Conservation (phyloP, 2,329 filamentous ascomycete genomes). For the Phialemoniopsis sp. region DNA sequence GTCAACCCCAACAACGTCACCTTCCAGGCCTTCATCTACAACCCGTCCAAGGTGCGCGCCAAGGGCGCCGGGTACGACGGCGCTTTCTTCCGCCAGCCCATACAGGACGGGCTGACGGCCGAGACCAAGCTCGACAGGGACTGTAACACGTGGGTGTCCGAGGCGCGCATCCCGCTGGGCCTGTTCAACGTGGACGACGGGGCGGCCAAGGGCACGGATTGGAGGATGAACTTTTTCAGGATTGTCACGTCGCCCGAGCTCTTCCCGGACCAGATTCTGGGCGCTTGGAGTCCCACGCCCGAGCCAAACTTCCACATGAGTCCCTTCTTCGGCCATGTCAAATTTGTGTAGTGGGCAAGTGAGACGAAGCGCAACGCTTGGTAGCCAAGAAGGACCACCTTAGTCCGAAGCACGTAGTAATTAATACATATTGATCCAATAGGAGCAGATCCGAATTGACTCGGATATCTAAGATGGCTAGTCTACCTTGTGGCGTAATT, state of each 20-base stretch:
- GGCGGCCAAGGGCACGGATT: constrained; percentile 34
- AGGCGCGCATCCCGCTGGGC: constrained; percentile 36
- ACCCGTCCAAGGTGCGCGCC: constrained; percentile 39
- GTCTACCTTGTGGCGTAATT: too few species aligned
- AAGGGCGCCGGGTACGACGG: constrained; percentile 36
- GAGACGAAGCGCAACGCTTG: constrained; percentile 12
- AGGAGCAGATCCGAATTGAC: too few species aligned
- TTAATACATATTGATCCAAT: too few species aligned
- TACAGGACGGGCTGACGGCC: constrained; percentile 34
- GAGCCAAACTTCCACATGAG: constrained; percentile 44
- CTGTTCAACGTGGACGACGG: constrained; percentile 44
- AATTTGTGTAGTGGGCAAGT: constrained; percentile 19
- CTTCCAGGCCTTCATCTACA: constrained; percentile 47
- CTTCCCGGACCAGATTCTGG: constrained; percentile 37
- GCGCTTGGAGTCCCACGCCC: constrained; percentile 41
- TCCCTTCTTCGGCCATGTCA: constrained; percentile 36
- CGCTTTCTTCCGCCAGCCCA: constrained; percentile 33
- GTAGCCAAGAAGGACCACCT: too few species aligned
- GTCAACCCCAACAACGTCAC: constrained; percentile 46
- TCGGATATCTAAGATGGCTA: too few species aligned
- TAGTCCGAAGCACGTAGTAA: too few species aligned
- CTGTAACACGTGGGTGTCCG: constrained; percentile 33
- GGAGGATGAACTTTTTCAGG: constrained; percentile 50
- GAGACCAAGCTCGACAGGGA: constrained; percentile 30
- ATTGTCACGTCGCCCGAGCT: constrained; percentile 35